Conservation (phyloP, 2,329 filamentous ascomycete genomes). For the Fusarium albosuccineum region DNA sequence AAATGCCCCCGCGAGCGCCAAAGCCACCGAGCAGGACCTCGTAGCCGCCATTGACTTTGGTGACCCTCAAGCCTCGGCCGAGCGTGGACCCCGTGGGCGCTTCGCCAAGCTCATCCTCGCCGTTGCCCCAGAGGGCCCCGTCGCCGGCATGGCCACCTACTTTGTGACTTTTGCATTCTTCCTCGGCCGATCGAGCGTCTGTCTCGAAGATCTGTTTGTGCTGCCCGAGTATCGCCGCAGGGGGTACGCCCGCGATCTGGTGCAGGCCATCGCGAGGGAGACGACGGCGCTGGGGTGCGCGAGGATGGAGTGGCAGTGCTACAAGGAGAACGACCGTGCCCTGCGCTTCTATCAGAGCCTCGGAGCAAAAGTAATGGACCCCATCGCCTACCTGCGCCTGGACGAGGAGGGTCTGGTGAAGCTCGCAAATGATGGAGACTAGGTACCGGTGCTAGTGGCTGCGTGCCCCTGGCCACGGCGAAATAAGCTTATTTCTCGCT, state of each 20-base stretch:
- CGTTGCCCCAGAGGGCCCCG: conserved; percentile 10
- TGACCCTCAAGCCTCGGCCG: background rate
- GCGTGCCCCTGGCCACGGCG: background rate
- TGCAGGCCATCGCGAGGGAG: conserved; percentile 17
- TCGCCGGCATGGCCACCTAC: conserved; percentile 24
- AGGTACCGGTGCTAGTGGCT: conserved; percentile 1
- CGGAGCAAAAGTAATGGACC: conserved; percentile 15
- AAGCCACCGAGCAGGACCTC: conserved; percentile 18
- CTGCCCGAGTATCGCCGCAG: conserved; percentile 10
- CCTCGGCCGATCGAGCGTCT: conserved; percentile 8
- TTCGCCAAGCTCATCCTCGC: conserved; percentile 12
- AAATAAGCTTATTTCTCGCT: conserved; percentile 7
- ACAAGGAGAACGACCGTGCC: conserved; percentile 14
- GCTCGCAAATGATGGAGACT: background rate
- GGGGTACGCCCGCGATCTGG: conserved; percentile 11
- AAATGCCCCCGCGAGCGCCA: background rate
- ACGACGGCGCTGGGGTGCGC: conserved; percentile 4
- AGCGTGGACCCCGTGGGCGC: conserved; percentile 6
- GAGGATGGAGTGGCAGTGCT: conserved; percentile 16
- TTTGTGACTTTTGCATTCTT: conserved; percentile 18
- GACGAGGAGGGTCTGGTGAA: conserved; percentile 11
- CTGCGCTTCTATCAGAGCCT: conserved; percentile 19
- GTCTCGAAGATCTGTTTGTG: conserved; percentile 18
- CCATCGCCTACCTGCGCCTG: conserved; percentile 9
- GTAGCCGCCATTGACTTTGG: conserved; percentile 11